Base-by-base conservation (phyloP, 2,329 filamentous ascomycete genomes). In the Karstenula rhodostoma region DNA sequence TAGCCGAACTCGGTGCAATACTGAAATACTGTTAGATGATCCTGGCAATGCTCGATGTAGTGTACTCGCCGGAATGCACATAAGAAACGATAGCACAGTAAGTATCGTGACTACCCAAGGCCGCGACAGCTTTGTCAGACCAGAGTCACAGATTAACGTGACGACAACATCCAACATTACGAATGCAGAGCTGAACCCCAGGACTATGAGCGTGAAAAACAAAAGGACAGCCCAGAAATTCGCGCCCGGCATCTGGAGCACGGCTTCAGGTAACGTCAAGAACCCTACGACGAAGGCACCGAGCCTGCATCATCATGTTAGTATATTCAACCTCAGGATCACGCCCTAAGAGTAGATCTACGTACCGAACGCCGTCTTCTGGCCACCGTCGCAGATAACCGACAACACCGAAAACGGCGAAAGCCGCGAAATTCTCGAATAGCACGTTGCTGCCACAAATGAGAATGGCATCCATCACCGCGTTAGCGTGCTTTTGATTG, bases 1-100 rank as follows among this genome's bases (percentile, higher is more conserved):
- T 84, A 86, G 4, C 85, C 85, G 40, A 87, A 86, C 57, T 86
- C 79, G 0, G 85, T 86, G 71, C 85, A 86, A 68, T 86, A 87
- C 37, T 40, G 1, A n/a, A 19, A 6, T n/a, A 7, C 17, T 40
- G 5, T 40, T 2, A 40, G 37, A n/a, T 19, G 13, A n/a, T n/a
- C 3, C 17, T n/a, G 37, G 7, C 2, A 40, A 3, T 15, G n/a
- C 15, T 40, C 17, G 8, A n/a, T 5, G 17, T n/a, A 7, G 2
- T 40, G n/a, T 7, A 19, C 37, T 40, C 15, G n/a, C 37, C 0
- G 84, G 83, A 10, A 87, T 69, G 29, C 82, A 86, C 66, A 86
- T 74, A 15, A 86, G 77, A 65, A 87, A 86, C 0, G 82, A 86
- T 15, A 83, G 17, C 0, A 85, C 48, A 0, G 82, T 83, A 15